phyloP scores from a whole-genome alignment of 306 rosid genomes.

The Sesbania bispinosa region DNA sequence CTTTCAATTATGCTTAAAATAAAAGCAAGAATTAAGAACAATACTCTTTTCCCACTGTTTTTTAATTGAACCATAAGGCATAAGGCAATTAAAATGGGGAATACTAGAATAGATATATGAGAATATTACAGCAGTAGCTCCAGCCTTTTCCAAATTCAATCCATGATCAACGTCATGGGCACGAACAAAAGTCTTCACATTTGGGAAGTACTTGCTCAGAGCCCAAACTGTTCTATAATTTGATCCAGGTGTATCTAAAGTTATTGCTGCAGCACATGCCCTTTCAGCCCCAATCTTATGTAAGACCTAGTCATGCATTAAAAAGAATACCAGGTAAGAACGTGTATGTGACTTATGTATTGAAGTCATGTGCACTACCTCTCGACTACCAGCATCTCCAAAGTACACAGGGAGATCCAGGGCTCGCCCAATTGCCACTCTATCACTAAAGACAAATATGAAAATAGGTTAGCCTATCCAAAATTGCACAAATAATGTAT shows the following conservation, averaged over 20 bases:
- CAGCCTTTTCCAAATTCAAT: slow-evolving; percentile 98
- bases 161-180: slow-evolving; percentile 99
- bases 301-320: slow-evolving; percentile 66
- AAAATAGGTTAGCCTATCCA: slow-evolving; percentile 14
- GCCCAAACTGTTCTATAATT: slow-evolving; percentile 99
- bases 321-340: slow-evolving; percentile 33
- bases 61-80: neutral
- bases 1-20: no score
- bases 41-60: neutral
- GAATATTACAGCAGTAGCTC: slow-evolving; percentile 94
- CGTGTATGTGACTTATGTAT: slow-evolving; percentile 2
- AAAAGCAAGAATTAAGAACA: neutral
- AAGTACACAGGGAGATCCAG: slow-evolving; percentile 95
- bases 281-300: slow-evolving; percentile 97
- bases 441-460: slow-evolving; percentile 61
- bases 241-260: slow-evolving; percentile 95
- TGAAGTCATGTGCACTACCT: slow-evolving; percentile 49
- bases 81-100: slow-evolving; percentile 15
- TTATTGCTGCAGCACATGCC: slow-evolving; percentile 97
- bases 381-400: slow-evolving; percentile 99
- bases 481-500: slow-evolving; percentile 9
- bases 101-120: slow-evolving; percentile 16
- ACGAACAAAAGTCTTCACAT: slow-evolving; percentile 97
- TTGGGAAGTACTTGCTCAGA: slow-evolving; percentile 94
- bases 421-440: slow-evolving; percentile 94